A percentile compares a stretch with the other conserved stretches of the same genome.
Evolutionary conservation across 108 stramenopile genomes (phyloP).

Genomic region (Fragilariopsis cylindrus): DNA sequence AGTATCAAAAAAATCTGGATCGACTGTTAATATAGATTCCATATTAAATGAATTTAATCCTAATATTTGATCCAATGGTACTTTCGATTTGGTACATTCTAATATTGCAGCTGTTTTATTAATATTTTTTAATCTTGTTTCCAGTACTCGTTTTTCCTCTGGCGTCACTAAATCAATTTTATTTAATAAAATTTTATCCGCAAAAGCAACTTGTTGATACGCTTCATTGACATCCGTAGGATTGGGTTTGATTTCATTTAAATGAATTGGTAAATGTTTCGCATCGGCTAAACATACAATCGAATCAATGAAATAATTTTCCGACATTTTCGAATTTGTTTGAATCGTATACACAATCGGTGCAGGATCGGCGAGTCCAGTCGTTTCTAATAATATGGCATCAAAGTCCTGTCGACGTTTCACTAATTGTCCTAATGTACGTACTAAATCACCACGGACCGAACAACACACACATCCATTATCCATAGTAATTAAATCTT

Average conservation of each 20-base stretch:
- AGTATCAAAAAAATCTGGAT: slow-evolving; percentile 85
- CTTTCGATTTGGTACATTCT: slow-evolving; percentile 82
- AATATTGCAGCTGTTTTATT: slow-evolving; percentile 85
- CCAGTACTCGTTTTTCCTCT: slow-evolving; percentile 78
- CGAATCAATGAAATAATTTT: slow-evolving; percentile 84
- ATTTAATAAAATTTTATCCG: slow-evolving; percentile 96
- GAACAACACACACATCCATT: slow-evolving; percentile 99
- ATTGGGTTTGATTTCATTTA: slow-evolving; percentile 89
- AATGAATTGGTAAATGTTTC: slow-evolving; percentile 86
- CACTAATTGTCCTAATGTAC: slow-evolving; percentile 88
- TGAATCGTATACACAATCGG: slow-evolving; percentile 96
- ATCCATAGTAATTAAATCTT: slow-evolving; percentile 98
- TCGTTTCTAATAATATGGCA: slow-evolving; percentile 94
- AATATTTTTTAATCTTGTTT: not conserved
- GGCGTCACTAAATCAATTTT: slow-evolving; percentile 92
- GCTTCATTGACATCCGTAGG: slow-evolving; percentile 91
- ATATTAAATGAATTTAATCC: slow-evolving; percentile 89
- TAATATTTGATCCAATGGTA: slow-evolving; percentile 85
- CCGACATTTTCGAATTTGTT: slow-evolving; percentile 88
- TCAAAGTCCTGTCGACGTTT: slow-evolving; percentile 91
- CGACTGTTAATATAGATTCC: slow-evolving; percentile 84
- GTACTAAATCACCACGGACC: slow-evolving; percentile 96
- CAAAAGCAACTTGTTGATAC: slow-evolving; percentile 96
- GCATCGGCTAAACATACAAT: slow-evolving; percentile 92
- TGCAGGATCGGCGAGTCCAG: slow-evolving; percentile 95